Base-by-base conservation (phyloP, 176 grass and related monocot species). In the Phragmites australis region DNA sequence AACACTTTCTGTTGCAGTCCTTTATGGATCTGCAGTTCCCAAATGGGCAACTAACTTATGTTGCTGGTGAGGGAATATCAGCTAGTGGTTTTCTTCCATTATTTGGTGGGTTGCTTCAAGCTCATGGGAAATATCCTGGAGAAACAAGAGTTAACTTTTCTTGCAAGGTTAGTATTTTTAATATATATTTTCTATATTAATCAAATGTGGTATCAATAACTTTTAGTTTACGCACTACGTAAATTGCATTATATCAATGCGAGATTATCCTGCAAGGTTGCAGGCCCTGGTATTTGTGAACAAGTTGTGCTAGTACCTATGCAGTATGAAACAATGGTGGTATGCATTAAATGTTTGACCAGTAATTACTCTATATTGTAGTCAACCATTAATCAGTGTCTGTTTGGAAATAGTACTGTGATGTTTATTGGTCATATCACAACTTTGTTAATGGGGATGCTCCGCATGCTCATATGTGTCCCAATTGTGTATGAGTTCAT, bases 1-100 rank as follows among this genome's bases (percentile, higher is more conserved):
- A 60, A 39, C 1, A 53, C 8, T 78, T 55, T 85, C 59, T 86
- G 48, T 82, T 86, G 45, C 83, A 98, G 96, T 93, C 90, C 27
- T 98, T 93, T 42, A 86, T 98, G 96, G 96, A 98, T 83, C 45
- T 98, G 79, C 96, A 98, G 75, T 98, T 93, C 79, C 96, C 96
- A 49, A 98, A 94, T 81, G 96, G 96, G 74, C 96, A 98, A 60
- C 65, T 98, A 31, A 98, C 92, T 5, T 98, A 98, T 44, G 90
- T 91, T 64, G 90, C 92, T 77, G 92, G 96, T 32, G 96, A 98
- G 80, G 95, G 96, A 8, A 84, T 98, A 62, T 89, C 92, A 2
- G 90, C 88, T 48, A 94, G 83, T 86, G 88, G 86, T 74, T 98
- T 98, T 79, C 64, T 94, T 85, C 92, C 92, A 6, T 82, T 94